phyloP scores from a whole-genome alignment of 257 asterid species.

The Linaria vulgaris region DNA sequence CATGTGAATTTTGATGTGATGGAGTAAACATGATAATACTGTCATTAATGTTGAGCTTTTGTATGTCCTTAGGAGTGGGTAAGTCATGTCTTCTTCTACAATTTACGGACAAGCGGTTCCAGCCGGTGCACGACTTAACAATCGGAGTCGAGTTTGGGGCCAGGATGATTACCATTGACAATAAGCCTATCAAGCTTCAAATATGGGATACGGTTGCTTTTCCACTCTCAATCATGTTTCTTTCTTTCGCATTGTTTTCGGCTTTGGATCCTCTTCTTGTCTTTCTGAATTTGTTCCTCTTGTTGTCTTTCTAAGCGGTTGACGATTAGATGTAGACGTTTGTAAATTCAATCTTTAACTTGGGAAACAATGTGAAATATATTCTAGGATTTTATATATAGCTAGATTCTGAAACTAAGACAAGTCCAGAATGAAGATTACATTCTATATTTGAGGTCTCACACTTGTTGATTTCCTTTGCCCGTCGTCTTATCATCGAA shows the following conservation, averaged over 20 bases:
- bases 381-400: not conserved
- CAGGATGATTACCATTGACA: constrained; percentile 53
- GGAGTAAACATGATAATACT: no score
- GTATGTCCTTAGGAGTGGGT: constrained; percentile 66
- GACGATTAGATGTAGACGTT: no score
- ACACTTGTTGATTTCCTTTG: constrained; percentile 4
- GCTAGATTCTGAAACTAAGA: not conserved
- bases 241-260: not conserved
- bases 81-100: constrained; percentile 62
- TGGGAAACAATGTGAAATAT: no score
- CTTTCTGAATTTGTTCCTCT: no score
- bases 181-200: constrained; percentile 58
- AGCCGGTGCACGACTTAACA: constrained; percentile 64
- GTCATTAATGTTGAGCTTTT: no score
- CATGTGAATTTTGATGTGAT: constrained; percentile 10
- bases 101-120: constrained; percentile 64
- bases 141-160: constrained; percentile 67
- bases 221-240: no score
- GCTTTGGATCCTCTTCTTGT: no score
- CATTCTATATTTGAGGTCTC: constrained; percentile 1
- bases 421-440: constrained; percentile 3
- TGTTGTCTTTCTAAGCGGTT: no score
- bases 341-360: no score
- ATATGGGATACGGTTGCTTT: constrained; percentile 58
- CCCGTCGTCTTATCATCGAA: constrained; percentile 2